Evolutionary conservation across 177 flowering plant species (phyloP), one percentile per base, ranked within the genome.

Genomic region (Vitis hybrid): DNA sequence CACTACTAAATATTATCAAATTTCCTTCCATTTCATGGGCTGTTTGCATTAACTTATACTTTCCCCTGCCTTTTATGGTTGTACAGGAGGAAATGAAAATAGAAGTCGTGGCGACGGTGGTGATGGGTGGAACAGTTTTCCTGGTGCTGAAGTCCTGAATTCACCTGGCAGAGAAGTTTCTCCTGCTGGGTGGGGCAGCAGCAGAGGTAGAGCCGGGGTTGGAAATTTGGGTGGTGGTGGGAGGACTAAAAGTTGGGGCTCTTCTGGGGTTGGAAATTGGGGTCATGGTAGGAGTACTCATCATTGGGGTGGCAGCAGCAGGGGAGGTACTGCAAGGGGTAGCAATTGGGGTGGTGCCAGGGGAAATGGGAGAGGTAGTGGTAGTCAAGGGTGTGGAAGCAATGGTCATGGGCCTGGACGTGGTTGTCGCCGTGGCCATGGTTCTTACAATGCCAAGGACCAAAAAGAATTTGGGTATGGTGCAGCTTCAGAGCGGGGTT

Each of bases 171-270:
- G 74, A 75, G 90, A 86, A 73, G 86, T 91, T 40, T 82, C 87
- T 65, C 86, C 92, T 68, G 89, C 91, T 75, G 89, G 94, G 12
- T 88, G 95, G 95, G 84, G 89, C 21, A 49, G 70, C 61, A 74
- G 76, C 58, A 84, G 85, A 5, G 65, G 82, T 67, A 85, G 84
- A 6, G 51, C 68, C 30, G 75, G 71, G 2, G 61, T 74, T 18
- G 52, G 65, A 1, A 12, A 58, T 6, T 10, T 32, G 3, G 58
- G 75, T 51, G 65, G 72, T 5, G 64, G 70, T 1, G 27, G 76
- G 27, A 24, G 27, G 27, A 24, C 27, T 0, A 24, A 24, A 24
- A 24, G 27, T 24, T 24, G 27, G 27, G 27, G 27, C 27, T 24
- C 27, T 24, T 24, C 27, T 24, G 27, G 27, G 27, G 27, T 24